Percentiles rank a stretch among this genome's conserved stretches.
These are phyloP conservation scores for Tulasnella sp. DNA, from an alignment of 768 basidiomycete species.

Conservation along the genomic window DNA sequence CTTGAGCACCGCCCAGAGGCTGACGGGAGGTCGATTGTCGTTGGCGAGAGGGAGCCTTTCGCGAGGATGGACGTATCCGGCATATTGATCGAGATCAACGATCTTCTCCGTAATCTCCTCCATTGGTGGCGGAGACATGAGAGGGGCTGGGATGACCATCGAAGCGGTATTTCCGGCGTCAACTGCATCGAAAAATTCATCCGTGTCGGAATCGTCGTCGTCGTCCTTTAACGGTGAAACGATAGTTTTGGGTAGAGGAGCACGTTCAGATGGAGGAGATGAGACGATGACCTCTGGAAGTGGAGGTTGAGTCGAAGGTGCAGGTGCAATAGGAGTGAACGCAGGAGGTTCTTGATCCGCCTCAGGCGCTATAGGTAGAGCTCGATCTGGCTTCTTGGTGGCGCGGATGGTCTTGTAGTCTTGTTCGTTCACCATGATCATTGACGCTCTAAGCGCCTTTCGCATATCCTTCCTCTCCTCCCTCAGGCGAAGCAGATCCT, in stretches of 20 bases:
- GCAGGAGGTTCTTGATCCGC: background rate
- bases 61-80: conserved; percentile 57
- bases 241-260: background rate
- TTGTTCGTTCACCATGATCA: background rate
- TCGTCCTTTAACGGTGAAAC: background rate
- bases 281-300: background rate
- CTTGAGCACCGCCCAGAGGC: conserved; percentile 91
- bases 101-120: conserved; percentile 23
- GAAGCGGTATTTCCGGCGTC: conserved; percentile 71
- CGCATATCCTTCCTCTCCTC: conserved; percentile 6
- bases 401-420: background rate
- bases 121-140: conserved; percentile 36
- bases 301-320: background rate
- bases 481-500: conserved; percentile 46
- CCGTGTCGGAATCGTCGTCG: conserved; percentile 37
- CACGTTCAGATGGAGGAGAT: conserved; percentile 8
- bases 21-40: conserved; percentile 79
- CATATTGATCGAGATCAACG: conserved; percentile 39
- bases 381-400: conserved; percentile 3
- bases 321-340: background rate
- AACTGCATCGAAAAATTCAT: conserved; percentile 97
- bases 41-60: conserved; percentile 44
- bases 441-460: background rate
- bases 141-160: conserved; percentile 52
- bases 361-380: conserved; percentile 8